phyloP scores from a whole-genome alignment of 2,329 filamentous ascomycete genomes.

The Xylaria polymorpha region DNA sequence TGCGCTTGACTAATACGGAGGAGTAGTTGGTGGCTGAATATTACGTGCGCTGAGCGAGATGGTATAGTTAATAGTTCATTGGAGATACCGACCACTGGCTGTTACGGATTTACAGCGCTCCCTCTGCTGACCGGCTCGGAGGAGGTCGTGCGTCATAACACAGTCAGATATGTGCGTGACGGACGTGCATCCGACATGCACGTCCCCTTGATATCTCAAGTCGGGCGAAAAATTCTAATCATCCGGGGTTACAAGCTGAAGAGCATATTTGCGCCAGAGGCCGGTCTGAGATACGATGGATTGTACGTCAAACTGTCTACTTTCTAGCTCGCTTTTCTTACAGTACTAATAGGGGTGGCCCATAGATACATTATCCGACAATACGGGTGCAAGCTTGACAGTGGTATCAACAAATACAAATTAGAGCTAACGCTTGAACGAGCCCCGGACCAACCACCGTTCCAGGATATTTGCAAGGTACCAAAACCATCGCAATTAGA shows the following conservation, averaged over 20 bases:
- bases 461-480: constrained; percentile 58
- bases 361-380: constrained; percentile 61
- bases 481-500: constrained; percentile 67
- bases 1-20: constrained; percentile 5
- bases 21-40: constrained; percentile 67
- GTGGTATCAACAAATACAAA: constrained; percentile 55
- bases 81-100: constrained; percentile 60
- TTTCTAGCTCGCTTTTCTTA: neutral
- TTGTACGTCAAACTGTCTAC: constrained; percentile 56
- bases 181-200: constrained; percentile 60
- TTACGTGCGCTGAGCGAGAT: constrained; percentile 66
- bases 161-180: constrained; percentile 59
- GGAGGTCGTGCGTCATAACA: constrained; percentile 52
- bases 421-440: constrained; percentile 61
- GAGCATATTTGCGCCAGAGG: constrained; percentile 63
- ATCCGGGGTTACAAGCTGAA: constrained; percentile 63
- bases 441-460: constrained; percentile 54
- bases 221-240: constrained; percentile 63
- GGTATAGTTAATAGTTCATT: constrained; percentile 61
- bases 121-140: constrained; percentile 65
- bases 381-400: constrained; percentile 59
- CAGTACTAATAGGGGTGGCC: constrained; percentile 12
- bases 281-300: constrained; percentile 68
- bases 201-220: constrained; percentile 60
- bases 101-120: constrained; percentile 60